These are phyloP conservation scores for Paramecium caudatum DNA, from an alignment of 73 alveolate species.

Conservation along the genomic window DNA sequence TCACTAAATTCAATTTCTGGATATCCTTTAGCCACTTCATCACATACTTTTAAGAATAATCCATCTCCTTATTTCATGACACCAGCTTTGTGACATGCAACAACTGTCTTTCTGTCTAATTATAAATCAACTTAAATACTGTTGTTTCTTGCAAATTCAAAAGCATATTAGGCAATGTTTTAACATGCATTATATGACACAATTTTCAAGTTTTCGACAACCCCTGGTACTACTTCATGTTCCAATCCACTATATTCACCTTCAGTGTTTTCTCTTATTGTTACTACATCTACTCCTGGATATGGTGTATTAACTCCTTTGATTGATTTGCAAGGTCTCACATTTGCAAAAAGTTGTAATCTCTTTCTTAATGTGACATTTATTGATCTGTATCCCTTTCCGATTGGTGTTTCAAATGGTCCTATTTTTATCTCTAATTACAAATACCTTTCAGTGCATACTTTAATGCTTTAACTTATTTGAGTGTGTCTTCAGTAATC, in stretches of 20 bases:
- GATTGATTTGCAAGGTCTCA: conserved; percentile 85
- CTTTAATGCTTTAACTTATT: conserved; percentile 75
- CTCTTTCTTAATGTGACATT: conserved; percentile 86
- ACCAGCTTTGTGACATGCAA: conserved; percentile 88
- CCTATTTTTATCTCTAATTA: conserved; percentile 49
- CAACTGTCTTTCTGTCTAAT: conserved; percentile 81
- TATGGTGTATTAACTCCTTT: conserved; percentile 83
- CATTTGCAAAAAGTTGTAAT: conserved; percentile 86
- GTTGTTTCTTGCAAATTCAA: conserved; percentile 82
- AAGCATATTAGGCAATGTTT: conserved; percentile 85
- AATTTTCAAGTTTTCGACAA: conserved; percentile 84
- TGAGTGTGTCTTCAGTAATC: conserved; percentile 78
- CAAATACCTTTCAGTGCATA: conserved; percentile 82
- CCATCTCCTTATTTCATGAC: conserved; percentile 92
- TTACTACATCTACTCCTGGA: conserved; percentile 84
- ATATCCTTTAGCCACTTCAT: conserved; percentile 81
- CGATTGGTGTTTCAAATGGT: conserved; percentile 88
- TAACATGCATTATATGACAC: conserved; percentile 83
- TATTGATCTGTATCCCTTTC: conserved; percentile 86
- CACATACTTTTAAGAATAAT: conserved; percentile 80
- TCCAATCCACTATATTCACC: conserved; percentile 90
- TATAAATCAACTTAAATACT: neutral
- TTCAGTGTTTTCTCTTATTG: conserved; percentile 91
- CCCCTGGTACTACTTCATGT: conserved; percentile 91
- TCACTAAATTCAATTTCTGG: conserved; percentile 83